Conservation (phyloP, 768 basidiomycete species). For the Punctularia strigosozonata region DNA sequence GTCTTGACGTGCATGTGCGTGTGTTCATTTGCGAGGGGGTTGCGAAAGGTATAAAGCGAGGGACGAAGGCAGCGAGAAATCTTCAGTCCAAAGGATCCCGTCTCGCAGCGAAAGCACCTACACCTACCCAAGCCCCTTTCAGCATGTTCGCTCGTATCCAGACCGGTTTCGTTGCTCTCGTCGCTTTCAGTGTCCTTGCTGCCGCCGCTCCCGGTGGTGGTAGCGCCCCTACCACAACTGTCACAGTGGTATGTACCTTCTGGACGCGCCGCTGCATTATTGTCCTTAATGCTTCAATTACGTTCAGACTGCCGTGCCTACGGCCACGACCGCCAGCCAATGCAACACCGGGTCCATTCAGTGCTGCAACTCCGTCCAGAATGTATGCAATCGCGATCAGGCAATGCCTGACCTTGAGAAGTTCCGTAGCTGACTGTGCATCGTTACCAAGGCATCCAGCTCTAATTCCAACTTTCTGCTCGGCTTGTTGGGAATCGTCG, state of each 20-base stretch:
- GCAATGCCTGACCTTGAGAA: slow-evolving; percentile 2
- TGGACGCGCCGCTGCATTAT: background rate
- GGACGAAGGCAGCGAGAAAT: no score
- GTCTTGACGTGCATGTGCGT: no score
- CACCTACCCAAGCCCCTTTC: background rate
- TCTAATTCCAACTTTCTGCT: background rate
- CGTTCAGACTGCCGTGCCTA: background rate
- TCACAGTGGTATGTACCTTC: background rate
- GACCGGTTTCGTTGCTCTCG: background rate
- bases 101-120: no score
- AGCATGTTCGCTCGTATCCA: background rate
- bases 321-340: background rate
- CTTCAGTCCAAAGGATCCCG: no score
- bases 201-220: background rate
- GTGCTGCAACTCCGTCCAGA: slow-evolving; percentile 19
- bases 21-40: no score
- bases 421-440: no score
- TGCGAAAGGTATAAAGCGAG: no score
- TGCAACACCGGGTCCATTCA: slow-evolving; percentile 20
- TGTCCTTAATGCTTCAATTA: background rate
- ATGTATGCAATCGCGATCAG: slow-evolving; percentile 2
- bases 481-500: slow-evolving; percentile 5
- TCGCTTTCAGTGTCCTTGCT: background rate
- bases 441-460: background rate
- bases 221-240: background rate